Base-by-base conservation (phyloP, 2,329 filamentous ascomycete genomes). In the Diaporthe sp. region DNA sequence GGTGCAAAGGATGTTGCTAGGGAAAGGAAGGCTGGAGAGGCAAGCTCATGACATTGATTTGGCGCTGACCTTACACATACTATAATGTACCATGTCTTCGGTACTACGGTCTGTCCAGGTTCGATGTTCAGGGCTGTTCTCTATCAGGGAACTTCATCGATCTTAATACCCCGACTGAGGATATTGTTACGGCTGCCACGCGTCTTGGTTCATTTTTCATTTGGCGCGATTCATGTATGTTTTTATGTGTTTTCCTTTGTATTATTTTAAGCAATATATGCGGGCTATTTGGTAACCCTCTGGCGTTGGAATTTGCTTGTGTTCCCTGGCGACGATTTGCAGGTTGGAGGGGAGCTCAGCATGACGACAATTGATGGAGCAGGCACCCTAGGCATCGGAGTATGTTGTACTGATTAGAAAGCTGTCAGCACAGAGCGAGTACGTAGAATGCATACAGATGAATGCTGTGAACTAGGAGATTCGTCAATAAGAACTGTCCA, bases 1-100 rank as follows among this genome's bases (percentile, higher is more conserved):
- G 83, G 85, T 1, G 84, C 85, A n/a, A 87, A 83, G 75, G 86
- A 88, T 77, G 82, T 85, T 8, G 84, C 87, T 4, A 85, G 87
- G 47, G 88, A 89, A 80, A 85, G 90, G 76, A 90, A 85, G 79
- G 73, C 81, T 37, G 81, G 80, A 20, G 82, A 78, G 25, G 72
- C 25, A 13, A 22, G n/a, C 51, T 57, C 60, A 53, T 73, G 37
- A 65, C 22, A 47, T 25, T 22, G 37, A 20, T 28, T 42, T 42
- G 49, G 34, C 49, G 47, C 65, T 55, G n/a, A 55, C 12, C 22
- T 55, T 53, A 39, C 65, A 37, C 42, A n/a, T 34, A 28, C 5
- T 53, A 42, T 65, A n/a, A 55, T 28, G 34, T 22, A 44, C 31
- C 10, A 44, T 55, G 31, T 49, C 39, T 6, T 44, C 44, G 20